Conservation (phyloP, 2,329 filamentous ascomycete genomes). For the Purpureocillium lavendulum region DNA sequence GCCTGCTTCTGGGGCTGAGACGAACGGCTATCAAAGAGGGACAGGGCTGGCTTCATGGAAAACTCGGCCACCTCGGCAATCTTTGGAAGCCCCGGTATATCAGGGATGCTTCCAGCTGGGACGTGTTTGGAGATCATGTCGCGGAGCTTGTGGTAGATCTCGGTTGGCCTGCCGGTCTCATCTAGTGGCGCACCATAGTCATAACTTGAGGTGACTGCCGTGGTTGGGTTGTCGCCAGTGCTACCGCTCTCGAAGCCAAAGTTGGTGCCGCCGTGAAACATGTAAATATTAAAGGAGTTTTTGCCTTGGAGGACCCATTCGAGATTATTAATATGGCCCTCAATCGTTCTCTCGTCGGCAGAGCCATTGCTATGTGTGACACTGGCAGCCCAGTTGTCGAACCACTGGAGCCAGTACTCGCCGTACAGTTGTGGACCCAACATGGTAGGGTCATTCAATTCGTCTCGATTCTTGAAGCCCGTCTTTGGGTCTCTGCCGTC, state of each 20-base stretch:
- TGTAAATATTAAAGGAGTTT: constrained; percentile 38
- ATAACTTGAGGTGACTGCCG: constrained; percentile 37
- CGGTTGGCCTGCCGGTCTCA: constrained; percentile 37
- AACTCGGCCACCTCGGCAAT: constrained; percentile 25
- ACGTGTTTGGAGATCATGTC: constrained; percentile 29
- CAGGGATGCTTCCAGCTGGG: constrained; percentile 25
- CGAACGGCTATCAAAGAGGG: constrained; percentile 33
- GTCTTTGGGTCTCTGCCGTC: constrained; percentile 31
- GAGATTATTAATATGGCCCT: constrained; percentile 10
- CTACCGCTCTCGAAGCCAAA: constrained; percentile 39
- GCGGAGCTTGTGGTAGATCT: constrained; percentile 32
- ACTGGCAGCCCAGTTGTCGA: constrained; percentile 4
- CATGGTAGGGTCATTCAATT: constrained; percentile 31
- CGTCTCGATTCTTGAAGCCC: constrained; percentile 21
- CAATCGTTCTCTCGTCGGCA: not conserved
- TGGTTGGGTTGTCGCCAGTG: constrained; percentile 28
- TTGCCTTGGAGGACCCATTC: constrained; percentile 10
- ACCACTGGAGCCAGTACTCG: constrained; percentile 17
- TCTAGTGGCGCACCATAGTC: constrained; percentile 42
- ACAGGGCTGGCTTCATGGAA: constrained; percentile 23
- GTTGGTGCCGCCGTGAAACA: constrained; percentile 45
- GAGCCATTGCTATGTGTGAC: constrained; percentile 31
- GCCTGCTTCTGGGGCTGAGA: constrained; percentile 9
- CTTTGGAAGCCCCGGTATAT: constrained; percentile 22
- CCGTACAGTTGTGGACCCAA: constrained; percentile 38